These are phyloP conservation scores for Talaromyces thailandensis DNA, from an alignment of 495 filamentous ascomycete genomes.

Conservation along the genomic window DNA sequence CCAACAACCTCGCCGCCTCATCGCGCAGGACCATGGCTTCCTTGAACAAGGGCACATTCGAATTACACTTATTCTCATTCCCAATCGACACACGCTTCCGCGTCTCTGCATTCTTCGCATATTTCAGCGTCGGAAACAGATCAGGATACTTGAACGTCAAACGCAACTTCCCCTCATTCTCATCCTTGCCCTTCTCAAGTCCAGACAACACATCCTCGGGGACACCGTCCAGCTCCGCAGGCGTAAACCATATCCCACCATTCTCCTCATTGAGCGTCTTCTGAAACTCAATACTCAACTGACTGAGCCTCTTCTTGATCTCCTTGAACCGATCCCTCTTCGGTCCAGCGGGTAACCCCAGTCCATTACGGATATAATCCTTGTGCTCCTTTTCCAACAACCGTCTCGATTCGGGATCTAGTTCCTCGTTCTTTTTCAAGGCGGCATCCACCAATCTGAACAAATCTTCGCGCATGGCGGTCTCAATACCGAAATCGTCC, in stretches of 20 bases:
- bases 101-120: slow-evolving; percentile 47
- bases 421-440: slow-evolving; percentile 45
- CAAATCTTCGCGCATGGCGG: slow-evolving; percentile 60
- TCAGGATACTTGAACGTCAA: slow-evolving; percentile 66
- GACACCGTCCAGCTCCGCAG: slow-evolving; percentile 51
- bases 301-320: slow-evolving; percentile 61
- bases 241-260: slow-evolving; percentile 58
- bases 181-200: slow-evolving; percentile 63
- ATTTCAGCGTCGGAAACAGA: slow-evolving; percentile 57
- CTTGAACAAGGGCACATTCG: slow-evolving; percentile 77
- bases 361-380: slow-evolving; percentile 53
- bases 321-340: slow-evolving; percentile 60
- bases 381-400: slow-evolving; percentile 63
- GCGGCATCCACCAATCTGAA: slow-evolving; percentile 55
- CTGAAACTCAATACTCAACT: slow-evolving; percentile 57
- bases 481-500: slow-evolving; percentile 58
- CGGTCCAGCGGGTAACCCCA: slow-evolving; percentile 52
- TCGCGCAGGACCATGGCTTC: slow-evolving; percentile 85
- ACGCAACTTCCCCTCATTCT: slow-evolving; percentile 55
- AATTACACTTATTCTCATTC: slow-evolving; percentile 76
- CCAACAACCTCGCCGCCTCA: slow-evolving; percentile 82
- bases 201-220: slow-evolving; percentile 53
- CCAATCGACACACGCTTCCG: slow-evolving; percentile 48
- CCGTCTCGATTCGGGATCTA: slow-evolving; percentile 55
- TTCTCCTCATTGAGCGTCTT: slow-evolving; percentile 64